Evolutionary conservation across 306 rosid genomes (phyloP).

Genomic region (Inga leiocalycina): DNA sequence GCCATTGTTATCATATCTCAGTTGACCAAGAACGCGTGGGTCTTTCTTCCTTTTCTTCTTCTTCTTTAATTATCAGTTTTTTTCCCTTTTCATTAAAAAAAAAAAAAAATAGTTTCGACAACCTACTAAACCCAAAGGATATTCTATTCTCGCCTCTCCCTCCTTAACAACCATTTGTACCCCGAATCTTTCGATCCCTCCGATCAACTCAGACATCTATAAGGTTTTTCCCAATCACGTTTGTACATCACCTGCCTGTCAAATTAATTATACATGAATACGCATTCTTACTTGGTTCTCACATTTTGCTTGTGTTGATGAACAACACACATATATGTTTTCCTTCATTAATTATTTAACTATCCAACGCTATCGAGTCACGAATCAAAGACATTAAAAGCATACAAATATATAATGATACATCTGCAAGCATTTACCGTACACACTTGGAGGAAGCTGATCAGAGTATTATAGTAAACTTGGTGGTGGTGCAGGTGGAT

Average conservation of each 20-base stretch:
- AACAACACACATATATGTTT: neutral
- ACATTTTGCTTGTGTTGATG: slow-evolving; percentile 27
- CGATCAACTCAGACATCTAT: slow-evolving; percentile 22
- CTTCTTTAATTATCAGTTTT: neutral
- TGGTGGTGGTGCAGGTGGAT: slow-evolving; percentile 64
- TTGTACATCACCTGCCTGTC: neutral
- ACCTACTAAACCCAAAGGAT: slow-evolving; percentile 3
- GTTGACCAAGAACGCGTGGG: slow-evolving; percentile 20
- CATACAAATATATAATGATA: neutral
- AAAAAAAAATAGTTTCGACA: neutral
- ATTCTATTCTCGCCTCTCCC: slow-evolving; percentile 38
- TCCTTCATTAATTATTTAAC: neutral
- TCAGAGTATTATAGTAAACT: neutral
- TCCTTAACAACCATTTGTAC: slow-evolving; percentile 36
- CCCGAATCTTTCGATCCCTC: slow-evolving; percentile 16
- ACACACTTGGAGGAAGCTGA: neutral
- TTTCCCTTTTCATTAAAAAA: neutral
- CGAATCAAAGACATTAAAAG: neutral
- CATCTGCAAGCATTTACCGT: neutral
- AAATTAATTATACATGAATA: neutral
- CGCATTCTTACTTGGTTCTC: neutral
- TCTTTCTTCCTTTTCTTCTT: slow-evolving; percentile 8
- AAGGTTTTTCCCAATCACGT: neutral
- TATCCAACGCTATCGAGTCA: neutral
- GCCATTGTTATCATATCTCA: slow-evolving; percentile 35